Evolutionary conservation across 345 rosid genomes (phyloP).

Genomic region (Camelina sativa): DNA sequence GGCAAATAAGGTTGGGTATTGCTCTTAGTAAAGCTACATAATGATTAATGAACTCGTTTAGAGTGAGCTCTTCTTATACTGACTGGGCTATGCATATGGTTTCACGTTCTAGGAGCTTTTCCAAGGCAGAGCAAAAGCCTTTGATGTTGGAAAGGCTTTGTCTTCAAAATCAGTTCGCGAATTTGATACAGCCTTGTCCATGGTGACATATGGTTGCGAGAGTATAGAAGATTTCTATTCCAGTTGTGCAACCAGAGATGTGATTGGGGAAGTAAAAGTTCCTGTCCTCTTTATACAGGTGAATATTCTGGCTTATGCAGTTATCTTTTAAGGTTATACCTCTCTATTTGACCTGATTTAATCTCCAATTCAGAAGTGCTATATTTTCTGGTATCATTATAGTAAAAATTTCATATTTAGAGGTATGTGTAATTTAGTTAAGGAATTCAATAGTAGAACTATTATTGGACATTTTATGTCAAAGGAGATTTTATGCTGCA

Average conservation of each 20-base stretch:
- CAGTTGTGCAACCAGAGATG: constrained; percentile 66
- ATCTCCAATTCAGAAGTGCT: constrained; percentile 13
- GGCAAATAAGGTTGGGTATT: constrained; percentile 73
- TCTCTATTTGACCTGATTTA: constrained; percentile 3
- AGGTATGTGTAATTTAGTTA: constrained; percentile 2
- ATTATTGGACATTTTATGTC: constrained; percentile 7
- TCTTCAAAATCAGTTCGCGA: constrained; percentile 81
- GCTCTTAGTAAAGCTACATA: constrained; percentile 18
- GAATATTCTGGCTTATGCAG: constrained; percentile 13
- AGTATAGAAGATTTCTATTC: constrained; percentile 80
- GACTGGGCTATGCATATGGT: constrained; percentile 38
- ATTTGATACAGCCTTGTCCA: constrained; percentile 88
- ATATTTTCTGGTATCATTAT: constrained; percentile 13
- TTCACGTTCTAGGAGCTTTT: constrained; percentile 67
- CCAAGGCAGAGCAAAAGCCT: constrained; percentile 80
- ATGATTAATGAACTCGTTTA: constrained; percentile 10
- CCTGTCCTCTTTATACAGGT: constrained; percentile 98
- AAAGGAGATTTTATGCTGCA: constrained; percentile 19
- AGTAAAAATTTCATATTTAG: constrained; percentile 18
- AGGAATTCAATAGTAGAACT: constrained; percentile 11
- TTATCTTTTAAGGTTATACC: constrained; percentile 22
- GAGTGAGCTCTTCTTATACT: constrained; percentile 33
- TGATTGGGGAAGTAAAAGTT: constrained; percentile 78
- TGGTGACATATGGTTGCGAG: constrained; percentile 82
- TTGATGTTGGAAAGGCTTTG: constrained; percentile 84